These are phyloP conservation scores for Blastocystis sp. DNA, from an alignment of 352 stramenopile species.

Conservation along the genomic window DNA sequence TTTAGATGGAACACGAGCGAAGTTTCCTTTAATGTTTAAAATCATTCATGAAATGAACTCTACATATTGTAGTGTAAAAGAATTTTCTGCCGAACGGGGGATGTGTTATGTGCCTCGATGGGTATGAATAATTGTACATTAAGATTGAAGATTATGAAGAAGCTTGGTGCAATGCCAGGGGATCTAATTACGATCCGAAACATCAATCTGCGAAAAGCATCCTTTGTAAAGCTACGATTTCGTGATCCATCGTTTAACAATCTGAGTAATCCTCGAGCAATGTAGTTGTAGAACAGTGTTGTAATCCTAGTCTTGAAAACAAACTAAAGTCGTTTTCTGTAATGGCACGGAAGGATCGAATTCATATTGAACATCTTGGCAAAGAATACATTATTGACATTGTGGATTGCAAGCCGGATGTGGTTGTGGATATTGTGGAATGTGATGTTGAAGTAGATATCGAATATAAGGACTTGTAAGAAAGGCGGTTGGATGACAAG, in stretches of 20 bases:
- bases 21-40: slow-evolving; percentile 34
- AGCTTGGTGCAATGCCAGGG: background rate
- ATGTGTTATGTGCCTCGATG: slow-evolving; percentile 32
- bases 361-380: slow-evolving; percentile 36
- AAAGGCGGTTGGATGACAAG: background rate
- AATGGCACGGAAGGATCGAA: background rate
- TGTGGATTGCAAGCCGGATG: background rate
- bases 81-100: background rate
- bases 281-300: background rate
- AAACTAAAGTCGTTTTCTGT: slow-evolving; percentile 53
- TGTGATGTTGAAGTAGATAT: slow-evolving; percentile 57
- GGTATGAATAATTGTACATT: background rate
- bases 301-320: slow-evolving; percentile 25
- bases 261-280: slow-evolving; percentile 36
- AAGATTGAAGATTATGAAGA: slow-evolving; percentile 34
- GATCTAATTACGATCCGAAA: background rate
- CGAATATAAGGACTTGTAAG: slow-evolving; percentile 8
- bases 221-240: slow-evolving; percentile 43
- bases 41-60: background rate
- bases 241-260: slow-evolving; percentile 8
- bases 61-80: slow-evolving; percentile 47
- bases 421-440: slow-evolving; percentile 39
- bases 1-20: slow-evolving; percentile 37
- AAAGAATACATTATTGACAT: slow-evolving; percentile 45
- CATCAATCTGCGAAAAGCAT: slow-evolving; percentile 19